These are phyloP conservation scores for Globisporangium okanoganense DNA, from an alignment of 352 stramenopile genomes.

Conservation along the genomic window DNA sequence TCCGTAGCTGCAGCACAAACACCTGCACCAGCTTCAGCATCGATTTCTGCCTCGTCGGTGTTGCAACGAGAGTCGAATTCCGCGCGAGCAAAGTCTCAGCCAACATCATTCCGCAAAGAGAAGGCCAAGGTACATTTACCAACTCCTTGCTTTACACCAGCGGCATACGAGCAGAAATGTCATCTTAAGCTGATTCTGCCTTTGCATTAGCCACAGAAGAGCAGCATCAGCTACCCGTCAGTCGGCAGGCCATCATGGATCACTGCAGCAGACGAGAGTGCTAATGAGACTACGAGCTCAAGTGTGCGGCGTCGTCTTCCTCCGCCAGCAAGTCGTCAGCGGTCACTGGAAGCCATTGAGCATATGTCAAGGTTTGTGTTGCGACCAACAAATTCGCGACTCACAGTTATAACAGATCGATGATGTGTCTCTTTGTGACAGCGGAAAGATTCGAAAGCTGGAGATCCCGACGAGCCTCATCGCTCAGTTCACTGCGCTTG, in stretches of 20 bases:
- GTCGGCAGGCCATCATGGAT: conserved; percentile 69
- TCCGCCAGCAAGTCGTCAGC: conserved; percentile 29
- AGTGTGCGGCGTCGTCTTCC: conserved; percentile 18
- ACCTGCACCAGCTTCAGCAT: neutral
- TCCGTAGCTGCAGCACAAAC: neutral
- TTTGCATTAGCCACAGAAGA: conserved; percentile 4
- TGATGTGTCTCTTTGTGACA: conserved; percentile 11
- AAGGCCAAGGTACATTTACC: neutral
- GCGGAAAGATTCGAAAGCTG: conserved; percentile 54
- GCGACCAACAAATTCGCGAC: too few species aligned
- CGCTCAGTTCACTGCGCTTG: conserved; percentile 70
- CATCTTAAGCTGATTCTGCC: too few species aligned
- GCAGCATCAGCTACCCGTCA: conserved; percentile 33
- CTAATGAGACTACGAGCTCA: neutral
- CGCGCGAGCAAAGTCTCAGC: neutral
- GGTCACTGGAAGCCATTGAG: conserved; percentile 53
- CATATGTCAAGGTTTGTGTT: conserved; percentile 48
- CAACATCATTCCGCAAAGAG: neutral
- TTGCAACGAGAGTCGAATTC: neutral
- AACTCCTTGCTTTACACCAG: too few species aligned
- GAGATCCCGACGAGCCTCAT: conserved; percentile 76
- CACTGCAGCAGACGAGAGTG: conserved; percentile 16
- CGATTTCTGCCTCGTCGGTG: too few species aligned
- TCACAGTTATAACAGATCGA: too few species aligned
- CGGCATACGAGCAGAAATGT: too few species aligned